Evolutionary conservation across 805 yeast species (phyloP).

Genomic region (Jamesozyma spencerorum): DNA sequence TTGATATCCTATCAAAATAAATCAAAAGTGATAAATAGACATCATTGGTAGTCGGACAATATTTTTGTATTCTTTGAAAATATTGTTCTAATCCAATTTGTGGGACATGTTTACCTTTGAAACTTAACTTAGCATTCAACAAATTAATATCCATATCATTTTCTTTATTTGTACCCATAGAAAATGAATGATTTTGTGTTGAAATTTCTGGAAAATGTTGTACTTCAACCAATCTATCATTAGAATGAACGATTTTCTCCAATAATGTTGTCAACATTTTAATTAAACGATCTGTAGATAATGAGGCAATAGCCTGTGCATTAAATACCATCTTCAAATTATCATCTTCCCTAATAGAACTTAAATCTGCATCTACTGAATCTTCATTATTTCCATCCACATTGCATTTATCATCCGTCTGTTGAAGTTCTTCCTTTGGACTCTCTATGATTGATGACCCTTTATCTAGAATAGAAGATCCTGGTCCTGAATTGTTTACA

Average conservation of each 20-base stretch:
- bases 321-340: constrained; percentile 1
- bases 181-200: constrained; percentile 1
- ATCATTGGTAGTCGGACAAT: constrained; percentile 97
- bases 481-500: neutral
- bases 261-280: constrained; percentile 78
- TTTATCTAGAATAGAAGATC: neutral
- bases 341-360: neutral
- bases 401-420: neutral
- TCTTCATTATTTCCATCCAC: neutral
- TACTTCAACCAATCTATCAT: constrained; percentile 54
- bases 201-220: constrained; percentile 16
- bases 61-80: constrained; percentile 79
- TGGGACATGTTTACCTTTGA: constrained; percentile 93
- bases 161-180: neutral
- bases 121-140: constrained; percentile 52
- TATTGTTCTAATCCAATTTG: constrained; percentile 90
- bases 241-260: constrained; percentile 81
- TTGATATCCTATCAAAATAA: constrained; percentile 89
- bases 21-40: constrained; percentile 84
- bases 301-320: constrained; percentile 54
- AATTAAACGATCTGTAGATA: constrained; percentile 71
- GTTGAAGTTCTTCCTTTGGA: constrained; percentile 1
- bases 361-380: too few species aligned
- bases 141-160: neutral
- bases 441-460: neutral